phyloP scores from a whole-genome alignment of 2,329 filamentous ascomycete species.

The Colletotrichum horii region DNA sequence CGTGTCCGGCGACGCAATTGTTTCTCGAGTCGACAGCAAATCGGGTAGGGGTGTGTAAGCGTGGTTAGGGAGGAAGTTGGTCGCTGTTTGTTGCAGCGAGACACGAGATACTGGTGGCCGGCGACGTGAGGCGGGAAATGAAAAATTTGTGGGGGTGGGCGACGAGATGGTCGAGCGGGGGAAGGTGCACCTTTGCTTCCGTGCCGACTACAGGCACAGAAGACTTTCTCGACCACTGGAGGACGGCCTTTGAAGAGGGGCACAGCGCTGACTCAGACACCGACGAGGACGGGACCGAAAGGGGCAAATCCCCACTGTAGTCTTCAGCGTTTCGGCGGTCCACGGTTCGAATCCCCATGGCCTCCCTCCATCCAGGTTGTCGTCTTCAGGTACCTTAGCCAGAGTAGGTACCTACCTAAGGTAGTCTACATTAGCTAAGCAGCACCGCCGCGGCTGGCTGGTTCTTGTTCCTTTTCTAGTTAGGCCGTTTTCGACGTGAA shows the following conservation, averaged over 20 bases:
- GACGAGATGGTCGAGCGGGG: conserved; percentile 37
- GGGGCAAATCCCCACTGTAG: background rate
- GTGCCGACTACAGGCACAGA: background rate
- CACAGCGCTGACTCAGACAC: background rate
- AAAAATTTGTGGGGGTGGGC: conserved; percentile 26
- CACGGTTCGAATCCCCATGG: conserved; percentile 2
- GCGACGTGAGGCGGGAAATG: conserved; percentile 24
- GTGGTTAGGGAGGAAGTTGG: background rate
- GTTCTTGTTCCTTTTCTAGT: background rate
- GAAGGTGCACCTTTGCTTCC: conserved; percentile 20
- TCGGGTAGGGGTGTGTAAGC: conserved; percentile 9
- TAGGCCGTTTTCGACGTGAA: background rate
- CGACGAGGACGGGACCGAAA: background rate
- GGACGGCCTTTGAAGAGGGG: background rate
- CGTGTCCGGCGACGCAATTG: background rate
- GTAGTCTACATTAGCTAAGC: too few species aligned
- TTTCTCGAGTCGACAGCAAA: background rate
- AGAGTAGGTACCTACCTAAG: too few species aligned
- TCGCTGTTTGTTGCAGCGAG: background rate
- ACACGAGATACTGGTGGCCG: conserved; percentile 19
- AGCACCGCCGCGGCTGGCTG: background rate
- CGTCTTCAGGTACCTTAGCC: background rate
- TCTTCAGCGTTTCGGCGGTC: background rate
- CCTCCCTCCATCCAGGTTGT: background rate
- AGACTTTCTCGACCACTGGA: background rate